Base-by-base conservation (phyloP, 768 basidiomycete species). In the Mycena olivaceomarginata region DNA sequence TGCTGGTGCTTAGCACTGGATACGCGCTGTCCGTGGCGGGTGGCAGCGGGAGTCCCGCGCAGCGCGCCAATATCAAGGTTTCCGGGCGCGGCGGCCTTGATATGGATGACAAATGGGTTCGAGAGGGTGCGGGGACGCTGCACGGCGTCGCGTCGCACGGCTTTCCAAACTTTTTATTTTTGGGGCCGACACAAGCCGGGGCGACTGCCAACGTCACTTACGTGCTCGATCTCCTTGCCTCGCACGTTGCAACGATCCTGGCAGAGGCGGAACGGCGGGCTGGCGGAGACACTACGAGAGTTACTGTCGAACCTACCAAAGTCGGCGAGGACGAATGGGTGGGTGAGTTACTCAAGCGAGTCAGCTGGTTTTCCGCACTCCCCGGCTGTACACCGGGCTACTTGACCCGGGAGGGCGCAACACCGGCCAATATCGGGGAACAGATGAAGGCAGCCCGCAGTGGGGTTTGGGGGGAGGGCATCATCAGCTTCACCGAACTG, bases 121-220 rank as follows among this genome's bases (percentile, higher is more conserved):
- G 41, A 45, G 56, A 70, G 9, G 74, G 73, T 18, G 70, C 70
- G 9, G 71, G 40, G 0, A 69, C 80, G 16, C 70, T 80, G 13
- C 80, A 80, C 62, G 80, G 80, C 31, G 72, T 77, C 15, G 31
- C 67, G 25, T 22, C 72, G 13, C 31, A 75, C 57, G 75, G 59
- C 0, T 80, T 80, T 51, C 80, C 80, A 1, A 80, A 80, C 48
- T 43, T 80, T 2, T 80, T 80, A 67, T 72, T 77, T 70, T 39
- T 31, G 31, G 31, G 70, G 1, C 65, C 56, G 2, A 7, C 20
- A 1, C 78, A 80, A 40, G 25, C 41, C 9, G 67, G 67, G 11
- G 69, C 60, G 4, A 48, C 75, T 0, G 64, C 80, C 4, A 80
- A 79, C 51, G 72, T 63, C 41, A 75, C 76, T 2, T 67, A 37